phyloP scores from a whole-genome alignment of 495 filamentous ascomycete genomes.

The Tuber aestivum region DNA sequence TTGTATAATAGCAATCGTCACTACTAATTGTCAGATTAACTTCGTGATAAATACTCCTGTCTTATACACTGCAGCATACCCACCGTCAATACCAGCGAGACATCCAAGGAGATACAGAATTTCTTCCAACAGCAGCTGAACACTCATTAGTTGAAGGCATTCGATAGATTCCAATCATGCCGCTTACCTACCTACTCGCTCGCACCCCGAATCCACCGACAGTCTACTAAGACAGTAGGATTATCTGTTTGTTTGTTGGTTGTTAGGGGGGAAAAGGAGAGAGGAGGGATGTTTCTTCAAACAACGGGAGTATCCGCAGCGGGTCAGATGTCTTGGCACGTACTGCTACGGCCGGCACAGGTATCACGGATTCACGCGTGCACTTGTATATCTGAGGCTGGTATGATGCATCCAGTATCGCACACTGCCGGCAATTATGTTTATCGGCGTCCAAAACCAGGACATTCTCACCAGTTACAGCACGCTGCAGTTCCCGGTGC shows the following conservation, averaged over 20 bases:
- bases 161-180: neutral
- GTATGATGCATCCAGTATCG: neutral
- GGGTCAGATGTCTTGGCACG: neutral
- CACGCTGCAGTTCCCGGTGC: neutral
- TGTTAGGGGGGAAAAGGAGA: no score
- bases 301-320: neutral
- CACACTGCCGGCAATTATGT: neutral
- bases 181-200: neutral
- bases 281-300: constrained; percentile 1
- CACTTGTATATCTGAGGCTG: neutral
- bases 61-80: neutral
- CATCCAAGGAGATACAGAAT: neutral
- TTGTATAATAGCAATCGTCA: neutral
- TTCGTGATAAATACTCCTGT: neutral
- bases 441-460: neutral
- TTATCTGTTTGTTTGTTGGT: neutral
- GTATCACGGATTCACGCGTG: neutral
- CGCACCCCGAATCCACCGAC: neutral
- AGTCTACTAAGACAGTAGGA: neutral
- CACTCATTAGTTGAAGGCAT: neutral
- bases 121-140: neutral
- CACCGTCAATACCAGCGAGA: neutral
- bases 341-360: neutral
- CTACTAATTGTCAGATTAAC: neutral
- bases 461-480: neutral